Evolutionary conservation across 805 yeast species (phyloP).

Genomic region (Hanseniaspora pseudoguilliermondii): DNA sequence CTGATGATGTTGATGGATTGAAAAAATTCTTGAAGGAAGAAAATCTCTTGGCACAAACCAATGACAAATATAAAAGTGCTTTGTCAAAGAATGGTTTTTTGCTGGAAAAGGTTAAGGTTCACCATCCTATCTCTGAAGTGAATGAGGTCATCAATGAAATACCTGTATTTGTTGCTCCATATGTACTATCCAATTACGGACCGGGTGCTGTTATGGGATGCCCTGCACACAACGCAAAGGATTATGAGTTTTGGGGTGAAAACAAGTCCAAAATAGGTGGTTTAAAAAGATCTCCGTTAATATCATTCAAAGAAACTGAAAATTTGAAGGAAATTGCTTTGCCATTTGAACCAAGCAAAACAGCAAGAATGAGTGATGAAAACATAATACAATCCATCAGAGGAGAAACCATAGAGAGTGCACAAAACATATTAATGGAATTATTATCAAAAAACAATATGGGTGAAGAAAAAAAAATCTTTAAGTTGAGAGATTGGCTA

Average conservation of each 20-base stretch:
- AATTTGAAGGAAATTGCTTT: conserved; percentile 36
- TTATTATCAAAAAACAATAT: conserved; percentile 28
- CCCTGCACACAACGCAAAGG: conserved; percentile 86
- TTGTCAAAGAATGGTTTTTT: conserved; percentile 51
- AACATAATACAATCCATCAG: conserved; percentile 32
- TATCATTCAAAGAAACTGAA: neutral
- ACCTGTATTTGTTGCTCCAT: conserved; percentile 84
- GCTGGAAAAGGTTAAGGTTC: conserved; percentile 33
- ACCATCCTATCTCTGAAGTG: conserved; percentile 44
- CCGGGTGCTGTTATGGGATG: conserved; percentile 97
- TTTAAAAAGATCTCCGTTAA: neutral
- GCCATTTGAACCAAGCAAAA: conserved; percentile 18
- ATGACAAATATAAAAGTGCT: conserved; percentile 17
- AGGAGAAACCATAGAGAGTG: conserved; percentile 42
- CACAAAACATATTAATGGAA: conserved; percentile 35
- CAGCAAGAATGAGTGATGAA: neutral
- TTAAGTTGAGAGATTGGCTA: conserved; percentile 80
- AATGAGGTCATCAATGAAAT: conserved; percentile 25
- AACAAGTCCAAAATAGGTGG: conserved; percentile 28
- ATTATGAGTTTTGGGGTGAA: conserved; percentile 62
- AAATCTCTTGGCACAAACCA: neutral
- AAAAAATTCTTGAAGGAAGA: neutral
- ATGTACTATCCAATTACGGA: conserved; percentile 73
- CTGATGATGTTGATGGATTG: conserved; percentile 28
- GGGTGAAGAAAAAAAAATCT: conserved; percentile 43